A percentile compares a stretch with the other conserved stretches of the same genome.
Evolutionary conservation across 345 rosid species (phyloP).

Genomic region (Hibiscus trionum): DNA sequence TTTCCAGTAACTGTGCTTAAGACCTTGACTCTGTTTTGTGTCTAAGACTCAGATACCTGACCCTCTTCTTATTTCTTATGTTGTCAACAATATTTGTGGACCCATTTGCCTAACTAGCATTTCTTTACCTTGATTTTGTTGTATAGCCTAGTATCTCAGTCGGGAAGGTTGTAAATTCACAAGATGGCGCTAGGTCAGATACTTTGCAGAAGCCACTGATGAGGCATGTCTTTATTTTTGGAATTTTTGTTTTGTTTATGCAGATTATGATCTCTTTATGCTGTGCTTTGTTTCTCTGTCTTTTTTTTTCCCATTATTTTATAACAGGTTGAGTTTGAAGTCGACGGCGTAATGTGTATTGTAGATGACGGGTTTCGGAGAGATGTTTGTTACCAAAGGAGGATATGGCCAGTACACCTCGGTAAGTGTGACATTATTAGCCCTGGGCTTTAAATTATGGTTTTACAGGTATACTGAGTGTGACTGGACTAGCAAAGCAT

Average conservation of each 20-base stretch:
- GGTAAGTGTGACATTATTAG: conserved; percentile 18
- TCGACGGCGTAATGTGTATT: conserved; percentile 18
- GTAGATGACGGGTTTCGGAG: background rate
- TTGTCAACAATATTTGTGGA: background rate
- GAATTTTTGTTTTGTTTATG: conserved; percentile 21
- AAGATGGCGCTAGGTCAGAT: conserved; percentile 65
- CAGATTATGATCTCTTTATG: conserved; percentile 31
- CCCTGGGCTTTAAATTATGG: conserved; percentile 13
- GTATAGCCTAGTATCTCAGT: conserved; percentile 30
- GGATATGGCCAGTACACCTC: background rate
- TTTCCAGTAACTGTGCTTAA: conserved; percentile 47
- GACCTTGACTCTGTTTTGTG: conserved; percentile 27
- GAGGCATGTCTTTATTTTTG: conserved; percentile 44
- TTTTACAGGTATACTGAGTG: conserved; percentile 15
- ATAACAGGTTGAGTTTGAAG: conserved; percentile 33
- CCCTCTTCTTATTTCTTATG: conserved; percentile 1
- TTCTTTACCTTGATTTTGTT: conserved; percentile 15
- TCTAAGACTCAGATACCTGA: conserved; percentile 25
- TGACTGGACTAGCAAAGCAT: background rate
- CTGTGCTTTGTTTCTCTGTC: conserved; percentile 4
- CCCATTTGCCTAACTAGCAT: conserved; percentile 15
- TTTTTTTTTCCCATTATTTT: conserved; percentile 12
- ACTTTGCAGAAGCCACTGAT: conserved; percentile 47
- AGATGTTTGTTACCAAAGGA: background rate
- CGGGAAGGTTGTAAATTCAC: conserved; percentile 32